Evolutionary conservation across 176 grass and related monocot species (phyloP).

Genomic region (Cenchrus fungigraminus): DNA sequence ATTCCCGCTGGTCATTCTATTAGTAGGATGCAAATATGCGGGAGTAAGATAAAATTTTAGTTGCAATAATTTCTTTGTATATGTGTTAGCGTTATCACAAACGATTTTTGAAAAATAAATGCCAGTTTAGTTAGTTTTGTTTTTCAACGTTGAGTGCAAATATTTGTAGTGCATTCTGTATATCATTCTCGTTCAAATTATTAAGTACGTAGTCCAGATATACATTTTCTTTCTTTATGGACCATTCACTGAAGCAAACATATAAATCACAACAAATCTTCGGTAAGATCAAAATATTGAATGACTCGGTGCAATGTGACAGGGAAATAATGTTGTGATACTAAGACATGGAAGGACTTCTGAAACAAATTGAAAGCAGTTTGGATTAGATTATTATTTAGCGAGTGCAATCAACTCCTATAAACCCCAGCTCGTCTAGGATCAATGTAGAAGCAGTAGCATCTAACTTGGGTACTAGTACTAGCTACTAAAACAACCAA

Average conservation of each 20-base stretch:
- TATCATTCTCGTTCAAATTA: background rate
- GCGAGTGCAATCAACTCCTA: background rate
- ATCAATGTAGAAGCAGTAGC: background rate
- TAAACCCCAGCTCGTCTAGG: background rate
- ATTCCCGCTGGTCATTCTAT: background rate
- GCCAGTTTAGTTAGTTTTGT: background rate
- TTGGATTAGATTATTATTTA: background rate
- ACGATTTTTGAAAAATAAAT: background rate
- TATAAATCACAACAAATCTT: background rate
- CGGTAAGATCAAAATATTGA: background rate
- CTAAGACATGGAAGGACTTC: background rate
- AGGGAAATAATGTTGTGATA: background rate
- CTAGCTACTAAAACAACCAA: constrained; percentile 44
- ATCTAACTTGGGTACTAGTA: constrained; percentile 21
- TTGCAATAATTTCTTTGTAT: background rate
- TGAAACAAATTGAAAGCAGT: background rate
- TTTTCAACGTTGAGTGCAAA: background rate
- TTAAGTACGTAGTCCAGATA: background rate
- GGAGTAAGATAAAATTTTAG: background rate
- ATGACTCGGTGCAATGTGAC: too few species aligned
- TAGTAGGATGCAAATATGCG: background rate
- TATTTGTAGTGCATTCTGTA: background rate
- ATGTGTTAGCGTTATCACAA: background rate
- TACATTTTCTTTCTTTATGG: background rate
- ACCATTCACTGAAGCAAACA: background rate